Base-by-base conservation (phyloP, 306 rosid species). In the Herpetospermum pedunculosum region DNA sequence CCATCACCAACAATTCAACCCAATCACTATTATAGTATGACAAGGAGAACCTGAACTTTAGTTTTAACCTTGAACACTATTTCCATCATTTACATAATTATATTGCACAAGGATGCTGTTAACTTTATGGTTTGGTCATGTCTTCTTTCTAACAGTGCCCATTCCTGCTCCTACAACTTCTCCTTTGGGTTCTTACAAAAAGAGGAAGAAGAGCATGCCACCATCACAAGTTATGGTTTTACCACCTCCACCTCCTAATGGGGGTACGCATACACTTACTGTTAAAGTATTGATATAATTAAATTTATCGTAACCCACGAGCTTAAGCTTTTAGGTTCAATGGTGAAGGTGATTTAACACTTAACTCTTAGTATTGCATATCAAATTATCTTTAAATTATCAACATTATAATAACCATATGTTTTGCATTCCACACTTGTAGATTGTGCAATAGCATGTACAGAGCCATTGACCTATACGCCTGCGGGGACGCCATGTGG, bases 161-260 rank as follows among this genome's bases (percentile, higher is more conserved):
- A 74, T 82, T 40, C 77, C 76, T 80, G 75, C 96, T 14, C 97
- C 93, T 19, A 54, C 81, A 80, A 77, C 78, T 73, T 84, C 97
- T 71, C 97, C 96, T 35, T 29, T 80, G 74, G 81, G 88, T 77
- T 90, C 89, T 64, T 78, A 89, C 59, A 50, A 55, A 29, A 79
- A 77, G 84, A 92, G 76, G 80, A 70, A 70, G 49, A 85, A 80
- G 83, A 32, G 87, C 75, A 87, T 84, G 53, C 92, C 96, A 73
- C 92, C 92, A 59, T 77, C 89, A 60, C 85, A 87, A 75, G 53
- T 80, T 77, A 52, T 89, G 58, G 76, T 82, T 73, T 81, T 93
- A 77, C 96, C 98, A 50, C 94, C 97, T 76, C 98, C 98, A 62
- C 98, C 96, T 77, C 94, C 96, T 40, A 91, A 89, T 83, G 81